Percentiles rank a stretch among this genome's conserved stretches.
These are phyloP conservation scores for Paraglomus occultum DNA, from an alignment of 192 early-diverging fungal species.

Conservation along the genomic window DNA sequence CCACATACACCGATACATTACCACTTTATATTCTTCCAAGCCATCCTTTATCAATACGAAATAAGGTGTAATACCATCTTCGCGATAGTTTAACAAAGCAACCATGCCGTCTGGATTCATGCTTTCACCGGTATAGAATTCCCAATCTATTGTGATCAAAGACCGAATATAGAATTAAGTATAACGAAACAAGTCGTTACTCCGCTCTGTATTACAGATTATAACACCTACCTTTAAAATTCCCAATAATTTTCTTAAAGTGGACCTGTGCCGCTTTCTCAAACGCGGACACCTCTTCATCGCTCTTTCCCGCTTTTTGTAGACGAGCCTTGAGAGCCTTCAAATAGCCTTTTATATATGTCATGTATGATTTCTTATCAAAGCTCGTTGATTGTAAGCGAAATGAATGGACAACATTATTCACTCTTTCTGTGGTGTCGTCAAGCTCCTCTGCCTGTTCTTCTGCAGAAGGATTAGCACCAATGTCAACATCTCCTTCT, in stretches of 20 bases:
- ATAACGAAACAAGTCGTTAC: no score
- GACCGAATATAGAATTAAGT: slow-evolving; percentile 1
- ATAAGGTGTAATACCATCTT: slow-evolving; percentile 90
- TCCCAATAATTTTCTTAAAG: slow-evolving; percentile 76
- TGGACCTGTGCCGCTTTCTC: slow-evolving; percentile 58
- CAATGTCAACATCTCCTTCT: slow-evolving; percentile 79
- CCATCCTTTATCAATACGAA: slow-evolving; percentile 90
- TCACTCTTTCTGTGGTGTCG: slow-evolving; percentile 61
- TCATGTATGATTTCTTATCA: slow-evolving; percentile 89
- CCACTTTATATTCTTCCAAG: slow-evolving; percentile 74
- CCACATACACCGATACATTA: slow-evolving; percentile 22
- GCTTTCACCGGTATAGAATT: slow-evolving; percentile 86
- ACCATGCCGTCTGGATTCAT: slow-evolving; percentile 65
- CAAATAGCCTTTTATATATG: slow-evolving; percentile 94
- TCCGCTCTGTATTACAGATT: no score
- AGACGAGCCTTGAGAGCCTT: slow-evolving; percentile 74
- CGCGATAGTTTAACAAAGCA: slow-evolving; percentile 91
- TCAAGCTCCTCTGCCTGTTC: slow-evolving; percentile 67
- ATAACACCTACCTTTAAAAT: slow-evolving; percentile 58
- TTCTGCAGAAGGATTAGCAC: slow-evolving; percentile 92
- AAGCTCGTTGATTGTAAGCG: slow-evolving; percentile 73
- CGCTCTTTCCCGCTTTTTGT: slow-evolving; percentile 53
- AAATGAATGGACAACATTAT: slow-evolving; percentile 83
- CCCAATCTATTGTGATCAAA: slow-evolving; percentile 56
- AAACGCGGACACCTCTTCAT: slow-evolving; percentile 60